Evolutionary conservation across 306 rosid species (phyloP).

Genomic region (Malus fusca): DNA sequence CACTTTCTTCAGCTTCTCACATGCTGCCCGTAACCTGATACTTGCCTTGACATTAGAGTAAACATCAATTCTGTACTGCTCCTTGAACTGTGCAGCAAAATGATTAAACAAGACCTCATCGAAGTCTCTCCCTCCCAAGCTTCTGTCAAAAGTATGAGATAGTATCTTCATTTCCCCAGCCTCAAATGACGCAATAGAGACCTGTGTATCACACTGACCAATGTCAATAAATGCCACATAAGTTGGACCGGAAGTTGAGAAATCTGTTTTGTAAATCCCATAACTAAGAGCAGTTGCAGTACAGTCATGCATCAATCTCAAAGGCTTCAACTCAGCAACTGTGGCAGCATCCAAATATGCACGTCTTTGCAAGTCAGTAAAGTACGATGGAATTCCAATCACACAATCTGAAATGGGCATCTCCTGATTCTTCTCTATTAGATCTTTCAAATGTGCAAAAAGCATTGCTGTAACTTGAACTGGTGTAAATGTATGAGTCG

Average conservation of each 20-base stretch:
- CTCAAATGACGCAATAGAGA: slow-evolving; percentile 60
- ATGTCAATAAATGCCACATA: slow-evolving; percentile 69
- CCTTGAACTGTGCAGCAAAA: slow-evolving; percentile 58
- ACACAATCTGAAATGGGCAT: slow-evolving; percentile 69
- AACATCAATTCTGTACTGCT: slow-evolving; percentile 59
- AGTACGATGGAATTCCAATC: slow-evolving; percentile 83
- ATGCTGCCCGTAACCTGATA: slow-evolving; percentile 67
- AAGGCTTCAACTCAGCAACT: slow-evolving; percentile 79
- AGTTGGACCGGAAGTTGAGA: slow-evolving; percentile 26
- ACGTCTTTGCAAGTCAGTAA: slow-evolving; percentile 75
- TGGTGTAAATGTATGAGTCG: slow-evolving; percentile 53
- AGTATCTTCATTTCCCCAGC: slow-evolving; percentile 59
- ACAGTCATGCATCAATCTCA: slow-evolving; percentile 88
- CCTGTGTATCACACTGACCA: slow-evolving; percentile 87
- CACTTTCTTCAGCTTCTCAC: slow-evolving; percentile 93
- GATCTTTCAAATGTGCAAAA: slow-evolving; percentile 70
- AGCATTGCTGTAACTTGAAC: slow-evolving; percentile 91
- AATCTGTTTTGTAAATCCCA: slow-evolving; percentile 73
- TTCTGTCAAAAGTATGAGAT: slow-evolving; percentile 62
- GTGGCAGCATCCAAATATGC: slow-evolving; percentile 74
- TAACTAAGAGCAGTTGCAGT: slow-evolving; percentile 93
- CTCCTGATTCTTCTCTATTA: slow-evolving; percentile 61
- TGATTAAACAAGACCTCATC: slow-evolving; percentile 69
- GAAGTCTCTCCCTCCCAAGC: slow-evolving; percentile 78
- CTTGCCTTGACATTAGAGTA: slow-evolving; percentile 65